A percentile compares a stretch with the other conserved stretches of the same genome.
These are phyloP conservation scores for Cladophialophora psammophila DNA, from an alignment of 2,329 filamentous ascomycete species.

Conservation along the genomic window DNA sequence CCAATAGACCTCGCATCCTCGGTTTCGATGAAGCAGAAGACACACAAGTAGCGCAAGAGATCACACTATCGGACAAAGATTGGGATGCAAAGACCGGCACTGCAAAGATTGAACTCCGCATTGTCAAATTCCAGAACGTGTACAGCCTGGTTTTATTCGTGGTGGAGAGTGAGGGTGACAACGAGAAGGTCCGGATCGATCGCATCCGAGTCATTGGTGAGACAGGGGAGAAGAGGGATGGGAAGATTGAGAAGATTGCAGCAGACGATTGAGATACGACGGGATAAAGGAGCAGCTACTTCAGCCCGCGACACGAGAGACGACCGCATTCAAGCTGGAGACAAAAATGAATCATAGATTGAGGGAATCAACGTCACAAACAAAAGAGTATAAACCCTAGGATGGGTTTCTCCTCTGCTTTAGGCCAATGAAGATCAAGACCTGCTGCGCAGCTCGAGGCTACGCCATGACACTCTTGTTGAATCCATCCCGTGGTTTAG, in stretches of 20 bases:
- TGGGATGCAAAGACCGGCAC: constrained; percentile 80
- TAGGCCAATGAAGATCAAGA: background rate
- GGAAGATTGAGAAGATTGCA: constrained; percentile 93
- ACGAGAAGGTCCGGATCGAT: constrained; percentile 81
- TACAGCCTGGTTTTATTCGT: constrained; percentile 87
- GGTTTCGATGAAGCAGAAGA: constrained; percentile 96
- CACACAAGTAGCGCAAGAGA: constrained; percentile 77
- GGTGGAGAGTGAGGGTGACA: constrained; percentile 80
- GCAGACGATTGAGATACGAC: constrained; percentile 60
- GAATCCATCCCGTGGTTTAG: no score
- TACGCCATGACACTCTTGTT: no score
- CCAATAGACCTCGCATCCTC: constrained; percentile 86
- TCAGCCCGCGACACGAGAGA: constrained; percentile 29
- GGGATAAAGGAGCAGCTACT: background rate
- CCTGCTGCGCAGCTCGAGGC: background rate
- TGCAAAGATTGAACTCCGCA: constrained; percentile 76
- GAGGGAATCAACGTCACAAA: constrained; percentile 1
- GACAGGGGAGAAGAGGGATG: constrained; percentile 86
- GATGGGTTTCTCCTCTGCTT: background rate
- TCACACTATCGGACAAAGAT: constrained; percentile 75
- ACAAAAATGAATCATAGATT: constrained; percentile 12
- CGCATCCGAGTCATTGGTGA: constrained; percentile 76
- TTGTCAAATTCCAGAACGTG: constrained; percentile 97
- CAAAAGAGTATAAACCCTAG: constrained; percentile 1
- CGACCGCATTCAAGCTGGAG: constrained; percentile 24